Conservation (phyloP, 2,329 filamentous ascomycete species). For the Aspergillus bombycis region DNA sequence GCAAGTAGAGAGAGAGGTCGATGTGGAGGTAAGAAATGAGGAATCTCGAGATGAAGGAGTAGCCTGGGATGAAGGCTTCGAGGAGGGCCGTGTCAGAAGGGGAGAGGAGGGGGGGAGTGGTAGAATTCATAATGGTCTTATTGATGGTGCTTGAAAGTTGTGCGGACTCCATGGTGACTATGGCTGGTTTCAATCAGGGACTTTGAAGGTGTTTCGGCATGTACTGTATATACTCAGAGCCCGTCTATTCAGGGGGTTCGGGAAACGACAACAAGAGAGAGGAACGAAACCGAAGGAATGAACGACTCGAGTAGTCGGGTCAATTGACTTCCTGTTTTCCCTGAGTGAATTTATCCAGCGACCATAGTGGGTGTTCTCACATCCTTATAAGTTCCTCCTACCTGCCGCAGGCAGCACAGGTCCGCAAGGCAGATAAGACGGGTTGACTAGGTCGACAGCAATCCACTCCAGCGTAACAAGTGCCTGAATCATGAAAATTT, state of each 20-base stretch:
- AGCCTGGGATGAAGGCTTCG: constrained; percentile 68
- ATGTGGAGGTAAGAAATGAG: constrained; percentile 62
- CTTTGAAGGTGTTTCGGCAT: background rate
- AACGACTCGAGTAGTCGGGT: background rate
- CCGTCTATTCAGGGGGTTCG: background rate
- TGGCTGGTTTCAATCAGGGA: too few species aligned
- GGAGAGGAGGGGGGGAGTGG: constrained; percentile 15
- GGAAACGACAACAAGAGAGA: background rate
- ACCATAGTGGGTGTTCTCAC: background rate
- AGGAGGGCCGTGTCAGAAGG: constrained; percentile 43
- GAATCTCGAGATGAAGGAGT: constrained; percentile 59
- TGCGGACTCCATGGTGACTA: constrained; percentile 17
- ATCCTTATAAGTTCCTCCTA: background rate
- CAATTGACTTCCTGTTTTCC: background rate
- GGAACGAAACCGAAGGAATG: background rate
- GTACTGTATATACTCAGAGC: background rate
- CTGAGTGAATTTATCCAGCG: background rate
- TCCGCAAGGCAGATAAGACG: background rate
- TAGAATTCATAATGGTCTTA: constrained; percentile 20
- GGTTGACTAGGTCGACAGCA: background rate
- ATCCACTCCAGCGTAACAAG: background rate
- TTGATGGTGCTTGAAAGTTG: background rate
- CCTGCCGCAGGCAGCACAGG: background rate
- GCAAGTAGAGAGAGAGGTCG: constrained; percentile 66
- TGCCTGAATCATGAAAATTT: background rate